Base-by-base conservation (phyloP, 208 protist species). In the Acanthamoeba triangularis region DNA sequence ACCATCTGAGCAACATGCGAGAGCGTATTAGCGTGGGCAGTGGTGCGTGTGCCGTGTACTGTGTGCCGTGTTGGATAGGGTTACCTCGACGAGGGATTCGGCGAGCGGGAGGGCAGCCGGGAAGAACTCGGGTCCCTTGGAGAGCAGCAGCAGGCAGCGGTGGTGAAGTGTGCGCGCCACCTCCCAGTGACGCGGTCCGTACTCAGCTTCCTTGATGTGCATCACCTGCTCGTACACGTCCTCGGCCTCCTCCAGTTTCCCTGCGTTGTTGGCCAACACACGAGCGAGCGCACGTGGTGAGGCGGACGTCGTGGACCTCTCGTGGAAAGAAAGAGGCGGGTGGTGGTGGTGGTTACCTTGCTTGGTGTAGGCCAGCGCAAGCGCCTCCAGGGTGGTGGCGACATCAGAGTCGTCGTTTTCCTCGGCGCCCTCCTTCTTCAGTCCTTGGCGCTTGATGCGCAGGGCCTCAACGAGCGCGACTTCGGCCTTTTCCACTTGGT, bases 401-500 rank as follows among this genome's bases (percentile, higher is more conserved):
- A 90, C 56, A 7, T 90, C 82, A 1, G 82, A 69, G 47, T 90
- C 56, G 52, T 90, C 82, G n/a, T 65, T 69, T 11, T 7, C 30
- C 28, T 72, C 65, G 28, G 33, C 65, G 25, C 30, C 65, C 33
- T 90, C 82, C 52, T 44, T 59, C 25, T 65, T 44, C 37, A 82
- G 74, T 0, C n/a, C 44, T 11, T 82, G 74, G 5, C 74, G 74
- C 74, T 82, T 82, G 44, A 82, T 82, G 5, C 74, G 74, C 23
- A 82, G 35, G 25, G 74, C 74, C 74, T 82, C 74, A 1, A 82
- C 74, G 41, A 82, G 74, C 44, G 74, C 74, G 37, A 82, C 74
- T 82, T 82, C 74, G 37, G 74, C 74, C 44, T 82, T 82, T 28
- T 82, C 74, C 74, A 82, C 74, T 35, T 82, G 74, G 74, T 82